Conservation (phyloP, 768 basidiomycete species). For the Amanita thiersii region DNA sequence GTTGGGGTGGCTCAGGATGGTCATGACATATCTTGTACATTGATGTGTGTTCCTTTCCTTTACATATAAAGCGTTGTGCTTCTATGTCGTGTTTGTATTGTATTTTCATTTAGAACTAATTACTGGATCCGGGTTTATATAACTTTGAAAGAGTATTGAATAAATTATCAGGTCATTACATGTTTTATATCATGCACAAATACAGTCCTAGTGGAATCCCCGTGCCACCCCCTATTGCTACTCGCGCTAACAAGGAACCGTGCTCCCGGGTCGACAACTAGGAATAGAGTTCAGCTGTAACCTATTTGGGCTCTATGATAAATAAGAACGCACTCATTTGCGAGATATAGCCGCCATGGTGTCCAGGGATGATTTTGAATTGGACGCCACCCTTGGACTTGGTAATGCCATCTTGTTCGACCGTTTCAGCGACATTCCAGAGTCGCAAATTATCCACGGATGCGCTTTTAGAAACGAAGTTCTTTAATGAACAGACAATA, state of each 20-base stretch:
- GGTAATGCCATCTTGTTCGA: constrained; percentile 54
- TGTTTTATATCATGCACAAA: constrained; percentile 84
- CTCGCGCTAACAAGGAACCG: constrained; percentile 87
- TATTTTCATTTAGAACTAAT: constrained; percentile 2
- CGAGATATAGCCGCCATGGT: constrained; percentile 91
- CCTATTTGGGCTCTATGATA: constrained; percentile 6
- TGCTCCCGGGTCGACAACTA: constrained; percentile 82
- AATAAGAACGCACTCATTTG: constrained; percentile 59
- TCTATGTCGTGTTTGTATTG: constrained; percentile 9
- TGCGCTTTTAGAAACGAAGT: constrained; percentile 41
- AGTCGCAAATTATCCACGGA: constrained; percentile 89
- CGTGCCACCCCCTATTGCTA: constrained; percentile 91
- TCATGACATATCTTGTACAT: neutral
- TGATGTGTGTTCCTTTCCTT: neutral
- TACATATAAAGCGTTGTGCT: constrained; percentile 1
- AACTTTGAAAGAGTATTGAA: constrained; percentile 6
- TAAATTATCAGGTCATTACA: constrained; percentile 15
- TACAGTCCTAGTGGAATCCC: constrained; percentile 83
- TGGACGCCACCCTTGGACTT: constrained; percentile 64
- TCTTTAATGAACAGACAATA: constrained; percentile 6
- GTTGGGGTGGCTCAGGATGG: constrained; percentile 15
- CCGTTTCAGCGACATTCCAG: constrained; percentile 84
- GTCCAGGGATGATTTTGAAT: constrained; percentile 94
- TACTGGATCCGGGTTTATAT: neutral
- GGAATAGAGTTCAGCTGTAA: constrained; percentile 1